Percentiles rank a stretch among this genome's conserved stretches.
phyloP scores from a whole-genome alignment of 2,329 filamentous ascomycete genomes.

The Tolypocladium ovalisporum region DNA sequence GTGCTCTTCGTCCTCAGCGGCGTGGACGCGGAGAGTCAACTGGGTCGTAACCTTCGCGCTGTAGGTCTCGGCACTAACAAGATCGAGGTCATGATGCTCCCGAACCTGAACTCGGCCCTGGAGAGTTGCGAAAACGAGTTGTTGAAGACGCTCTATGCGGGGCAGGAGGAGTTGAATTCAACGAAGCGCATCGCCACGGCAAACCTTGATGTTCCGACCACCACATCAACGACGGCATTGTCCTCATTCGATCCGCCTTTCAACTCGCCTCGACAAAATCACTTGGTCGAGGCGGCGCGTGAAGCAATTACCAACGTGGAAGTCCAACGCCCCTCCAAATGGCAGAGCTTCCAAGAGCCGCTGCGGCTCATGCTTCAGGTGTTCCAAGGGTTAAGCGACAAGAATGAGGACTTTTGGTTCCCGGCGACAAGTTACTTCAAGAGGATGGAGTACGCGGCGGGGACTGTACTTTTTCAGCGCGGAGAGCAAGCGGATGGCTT shows the following conservation, averaged over 20 bases:
- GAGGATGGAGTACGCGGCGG: conserved; percentile 54
- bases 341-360: conserved; percentile 82
- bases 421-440: conserved; percentile 65
- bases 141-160: conserved; percentile 66
- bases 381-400: conserved; percentile 77
- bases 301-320: conserved; percentile 61
- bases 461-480: conserved; percentile 64
- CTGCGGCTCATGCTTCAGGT: conserved; percentile 86
- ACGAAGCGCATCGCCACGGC: conserved; percentile 29
- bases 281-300: conserved; percentile 68
- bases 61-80: conserved; percentile 70
- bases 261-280: conserved; percentile 70
- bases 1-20: conserved; percentile 78
- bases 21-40: conserved; percentile 61
- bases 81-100: conserved; percentile 68
- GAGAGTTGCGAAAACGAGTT: conserved; percentile 94
- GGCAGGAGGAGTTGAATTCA: conserved; percentile 48
- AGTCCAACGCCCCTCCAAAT: conserved; percentile 50
- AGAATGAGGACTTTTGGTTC: conserved; percentile 96
- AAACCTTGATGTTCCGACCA: conserved; percentile 37
- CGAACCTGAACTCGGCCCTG: conserved; percentile 83
- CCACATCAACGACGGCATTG: conserved; percentile 17
- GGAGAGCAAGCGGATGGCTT: conserved; percentile 74
- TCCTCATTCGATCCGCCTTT: conserved; percentile 34
- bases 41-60: conserved; percentile 70